A percentile compares a stretch with the other conserved stretches of the same genome.
phyloP scores from a whole-genome alignment of 2,329 filamentous ascomycete species.

The Talaromyces pinophilus region DNA sequence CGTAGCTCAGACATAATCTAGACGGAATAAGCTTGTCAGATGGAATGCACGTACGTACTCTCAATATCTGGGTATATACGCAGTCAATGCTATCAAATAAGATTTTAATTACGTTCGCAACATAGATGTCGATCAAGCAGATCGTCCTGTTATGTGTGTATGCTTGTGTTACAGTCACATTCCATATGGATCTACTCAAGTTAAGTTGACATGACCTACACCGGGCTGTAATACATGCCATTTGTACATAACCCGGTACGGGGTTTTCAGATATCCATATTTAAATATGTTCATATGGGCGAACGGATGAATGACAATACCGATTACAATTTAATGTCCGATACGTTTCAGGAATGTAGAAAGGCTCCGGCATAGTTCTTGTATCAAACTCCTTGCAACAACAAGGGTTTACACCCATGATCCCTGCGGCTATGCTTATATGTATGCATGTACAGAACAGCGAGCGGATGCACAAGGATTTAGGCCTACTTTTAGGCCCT shows the following conservation, averaged over 20 bases:
- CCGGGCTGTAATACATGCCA: neutral
- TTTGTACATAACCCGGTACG: neutral
- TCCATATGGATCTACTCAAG: neutral
- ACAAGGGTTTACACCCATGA: neutral
- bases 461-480: neutral
- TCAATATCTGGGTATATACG: neutral
- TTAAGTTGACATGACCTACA: conserved; percentile 3
- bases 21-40: neutral
- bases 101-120: neutral
- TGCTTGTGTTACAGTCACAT: conserved; percentile 17
- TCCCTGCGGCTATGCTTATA: neutral
- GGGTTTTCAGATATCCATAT: neutral
- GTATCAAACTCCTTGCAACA: conserved; percentile 4
- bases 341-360: conserved; percentile 1
- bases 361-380: neutral
- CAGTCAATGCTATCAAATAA: neutral
- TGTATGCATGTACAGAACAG: neutral
- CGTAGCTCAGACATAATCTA: neutral
- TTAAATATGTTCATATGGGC: neutral
- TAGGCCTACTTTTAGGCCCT: neutral
- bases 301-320: neutral
- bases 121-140: conserved; percentile 12
- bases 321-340: neutral
- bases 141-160: conserved; percentile 4
- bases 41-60: neutral